A percentile compares a stretch with the other conserved stretches of the same genome.
These are phyloP conservation scores for Gentiana straminea DNA, from an alignment of 257 asterid genomes.

Conservation along the genomic window DNA sequence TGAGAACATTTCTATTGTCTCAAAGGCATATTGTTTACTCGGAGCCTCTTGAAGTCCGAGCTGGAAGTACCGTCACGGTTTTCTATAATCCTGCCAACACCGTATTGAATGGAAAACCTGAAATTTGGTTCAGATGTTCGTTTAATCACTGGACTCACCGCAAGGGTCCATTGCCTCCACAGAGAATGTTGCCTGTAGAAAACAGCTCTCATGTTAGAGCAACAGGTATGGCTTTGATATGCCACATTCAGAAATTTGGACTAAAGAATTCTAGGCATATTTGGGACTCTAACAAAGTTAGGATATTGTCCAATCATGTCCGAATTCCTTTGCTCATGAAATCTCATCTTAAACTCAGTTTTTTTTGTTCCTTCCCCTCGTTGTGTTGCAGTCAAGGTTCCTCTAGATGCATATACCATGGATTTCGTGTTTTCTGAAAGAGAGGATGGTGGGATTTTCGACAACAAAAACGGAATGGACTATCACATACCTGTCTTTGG, in stretches of 20 bases:
- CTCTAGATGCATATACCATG: conserved; percentile 87
- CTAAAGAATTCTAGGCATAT: neutral
- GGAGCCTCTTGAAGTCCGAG: conserved; percentile 79
- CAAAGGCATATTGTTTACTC: conserved; percentile 88
- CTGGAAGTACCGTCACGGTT: conserved; percentile 72
- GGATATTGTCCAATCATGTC: neutral
- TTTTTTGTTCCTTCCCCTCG: conserved; percentile 10
- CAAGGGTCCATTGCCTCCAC: conserved; percentile 77
- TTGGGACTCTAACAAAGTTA: too few species aligned
- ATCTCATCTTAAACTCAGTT: too few species aligned
- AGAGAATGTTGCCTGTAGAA: conserved; percentile 64
- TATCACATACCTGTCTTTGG: conserved; percentile 89
- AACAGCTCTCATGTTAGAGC: conserved; percentile 67
- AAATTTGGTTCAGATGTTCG: conserved; percentile 94
- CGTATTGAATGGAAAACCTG: conserved; percentile 78
- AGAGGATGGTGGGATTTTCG: conserved; percentile 79
- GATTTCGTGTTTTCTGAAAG: conserved; percentile 97
- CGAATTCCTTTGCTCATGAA: neutral
- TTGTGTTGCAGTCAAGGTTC: conserved; percentile 66
- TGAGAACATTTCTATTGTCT: conserved; percentile 69
- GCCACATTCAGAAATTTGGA: too few species aligned
- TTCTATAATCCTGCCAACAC: conserved; percentile 85
- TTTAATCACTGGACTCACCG: conserved; percentile 96
- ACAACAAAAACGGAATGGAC: conserved; percentile 85
- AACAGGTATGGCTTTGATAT: conserved; percentile 38